Base-by-base conservation (phyloP, 345 rosid species). In the Barbarea vulgaris region DNA sequence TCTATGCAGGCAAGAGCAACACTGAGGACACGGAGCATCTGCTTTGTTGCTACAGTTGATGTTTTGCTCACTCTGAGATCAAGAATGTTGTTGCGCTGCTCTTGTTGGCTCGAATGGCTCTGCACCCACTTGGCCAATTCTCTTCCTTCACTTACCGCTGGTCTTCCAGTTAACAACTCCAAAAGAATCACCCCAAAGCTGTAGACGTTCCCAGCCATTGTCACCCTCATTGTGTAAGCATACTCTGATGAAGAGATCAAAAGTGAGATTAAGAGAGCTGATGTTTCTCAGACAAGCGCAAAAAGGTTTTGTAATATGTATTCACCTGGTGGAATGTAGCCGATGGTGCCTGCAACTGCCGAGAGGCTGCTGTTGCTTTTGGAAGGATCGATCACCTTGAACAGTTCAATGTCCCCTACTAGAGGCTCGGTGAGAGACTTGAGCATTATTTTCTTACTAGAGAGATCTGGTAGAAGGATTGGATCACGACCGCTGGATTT, bases 161-260 rank as follows among this genome's bases (percentile, higher is more conserved):
- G 83, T 74, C 81, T 88, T 77, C 98, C 96, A 0, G 97, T 91
- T 65, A 93, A 76, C 81, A 93, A 79, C 80, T 90, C 98, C 76
- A 93, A 81, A 55, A 93, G 81, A 72, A 93, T 56, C 17, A 90
- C 91, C 52, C 98, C 97, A 2, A 86, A 89, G 77, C 95, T 93
- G 73, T 89, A 90, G 48, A 93, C 87, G 41, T 93, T 90, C 24
- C 95, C 95, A 0, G 93, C 91, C 83, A 67, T 81, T 65, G 97
- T 93, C 57, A 90, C 87, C 79, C 93, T 90, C 98, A 93, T 93
- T 10, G 88, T 89, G 78, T 93, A 90, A 64, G 98, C 97, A 83
- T 93, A 93, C 84, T 93, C 98, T 93, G 89, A 70, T 55, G 54
- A 46, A 65, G 46, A 21, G 11, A 58, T 14, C 37, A 66, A 64